These are phyloP conservation scores for Pyracantha coccinea DNA, from an alignment of 331 rosid species.

Conservation along the genomic window DNA sequence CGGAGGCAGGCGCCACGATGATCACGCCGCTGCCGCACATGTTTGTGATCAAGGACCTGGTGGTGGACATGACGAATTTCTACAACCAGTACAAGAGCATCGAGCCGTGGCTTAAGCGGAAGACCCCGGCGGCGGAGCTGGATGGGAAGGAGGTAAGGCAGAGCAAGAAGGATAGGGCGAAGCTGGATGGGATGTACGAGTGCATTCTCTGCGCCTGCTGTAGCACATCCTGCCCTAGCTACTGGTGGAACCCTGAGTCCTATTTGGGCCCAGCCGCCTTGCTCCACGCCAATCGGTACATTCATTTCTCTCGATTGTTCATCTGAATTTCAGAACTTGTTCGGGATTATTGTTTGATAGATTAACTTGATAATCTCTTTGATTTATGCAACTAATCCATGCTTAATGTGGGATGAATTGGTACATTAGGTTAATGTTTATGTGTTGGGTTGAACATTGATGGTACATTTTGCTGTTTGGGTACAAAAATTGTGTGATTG, in stretches of 20 bases:
- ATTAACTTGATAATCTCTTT: background rate
- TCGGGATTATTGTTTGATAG: background rate
- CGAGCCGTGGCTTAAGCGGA: constrained; percentile 95
- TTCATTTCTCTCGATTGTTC: background rate
- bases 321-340: background rate
- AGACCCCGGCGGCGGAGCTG: constrained; percentile 39
- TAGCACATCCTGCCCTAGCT: constrained; percentile 95
- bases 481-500: background rate
- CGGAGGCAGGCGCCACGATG: constrained; percentile 21
- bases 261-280: constrained; percentile 91
- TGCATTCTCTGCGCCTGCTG: constrained; percentile 93
- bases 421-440: background rate
- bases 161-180: constrained; percentile 76
- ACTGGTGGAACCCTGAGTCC: constrained; percentile 97
- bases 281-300: constrained; percentile 88
- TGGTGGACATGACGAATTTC: constrained; percentile 93
- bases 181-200: constrained; percentile 97
- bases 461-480: background rate
- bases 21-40: constrained; percentile 86
- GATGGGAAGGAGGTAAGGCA: constrained; percentile 66
- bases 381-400: background rate
- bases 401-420: background rate
- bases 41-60: constrained; percentile 86
- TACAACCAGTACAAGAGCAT: constrained; percentile 96
- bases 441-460: background rate